Evolutionary conservation across 2,329 filamentous ascomycete genomes (phyloP).

Genomic region (Fusarium sp.): DNA sequence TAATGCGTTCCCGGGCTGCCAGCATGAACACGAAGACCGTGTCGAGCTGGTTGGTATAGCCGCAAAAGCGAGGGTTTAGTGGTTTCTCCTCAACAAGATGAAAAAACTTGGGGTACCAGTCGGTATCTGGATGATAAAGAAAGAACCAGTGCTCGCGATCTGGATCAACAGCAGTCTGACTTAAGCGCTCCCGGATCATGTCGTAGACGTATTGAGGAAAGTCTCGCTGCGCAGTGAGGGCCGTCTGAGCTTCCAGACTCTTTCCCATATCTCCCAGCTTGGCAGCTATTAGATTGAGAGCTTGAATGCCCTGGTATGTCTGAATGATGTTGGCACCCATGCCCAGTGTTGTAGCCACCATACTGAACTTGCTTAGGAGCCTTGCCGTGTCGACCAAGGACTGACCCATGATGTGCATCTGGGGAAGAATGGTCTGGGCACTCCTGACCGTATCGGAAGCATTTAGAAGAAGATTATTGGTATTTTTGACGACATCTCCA

Average conservation of each 20-base stretch:
- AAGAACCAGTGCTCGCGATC: slow-evolving; percentile 54
- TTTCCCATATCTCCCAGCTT: slow-evolving; percentile 50
- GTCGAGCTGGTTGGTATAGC: slow-evolving; percentile 56
- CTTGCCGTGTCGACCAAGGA: slow-evolving; percentile 49
- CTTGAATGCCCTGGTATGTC: slow-evolving; percentile 52
- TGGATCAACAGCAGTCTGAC: slow-evolving; percentile 47
- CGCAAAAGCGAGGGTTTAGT: slow-evolving; percentile 51
- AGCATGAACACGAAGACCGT: slow-evolving; percentile 56
- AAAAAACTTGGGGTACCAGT: slow-evolving; percentile 56
- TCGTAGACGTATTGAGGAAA: slow-evolving; percentile 53
- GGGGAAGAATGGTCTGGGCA: slow-evolving; percentile 43
- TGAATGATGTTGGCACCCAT: slow-evolving; percentile 51
- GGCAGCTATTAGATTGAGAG: slow-evolving; percentile 50
- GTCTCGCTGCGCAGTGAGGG: slow-evolving; percentile 52
- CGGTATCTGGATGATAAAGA: slow-evolving; percentile 55
- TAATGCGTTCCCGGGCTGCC: slow-evolving; percentile 45
- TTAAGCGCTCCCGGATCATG: slow-evolving; percentile 52
- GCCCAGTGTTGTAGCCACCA: slow-evolving; percentile 46
- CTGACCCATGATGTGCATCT: slow-evolving; percentile 51
- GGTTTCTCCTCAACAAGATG: slow-evolving; percentile 51
- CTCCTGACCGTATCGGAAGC: slow-evolving; percentile 40
- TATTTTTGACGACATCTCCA: slow-evolving; percentile 40
- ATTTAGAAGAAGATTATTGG: slow-evolving; percentile 37
- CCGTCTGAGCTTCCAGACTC: slow-evolving; percentile 50
- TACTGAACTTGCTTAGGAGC: slow-evolving; percentile 48